Evolutionary conservation across 768 basidiomycete species (phyloP), one percentile per base, ranked within the genome.

Genomic region (Trametes maxima): DNA sequence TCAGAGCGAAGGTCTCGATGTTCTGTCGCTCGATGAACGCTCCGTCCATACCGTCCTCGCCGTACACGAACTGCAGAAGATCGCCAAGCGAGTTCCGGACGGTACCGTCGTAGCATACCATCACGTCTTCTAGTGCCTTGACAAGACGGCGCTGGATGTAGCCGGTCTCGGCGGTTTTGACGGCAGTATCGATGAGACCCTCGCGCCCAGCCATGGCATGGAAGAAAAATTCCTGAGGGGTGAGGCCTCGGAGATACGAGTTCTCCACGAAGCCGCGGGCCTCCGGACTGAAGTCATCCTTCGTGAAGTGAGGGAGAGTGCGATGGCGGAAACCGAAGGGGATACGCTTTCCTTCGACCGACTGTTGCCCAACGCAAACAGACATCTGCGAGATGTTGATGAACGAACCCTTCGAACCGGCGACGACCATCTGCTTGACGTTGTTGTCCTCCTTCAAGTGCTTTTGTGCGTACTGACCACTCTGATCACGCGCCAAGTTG

Each of bases 341-440:
- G 67, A 98, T 97, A 63, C 97, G 95, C 68, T 93, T 93, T 67
- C 97, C 97, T 76, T 98, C 97, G 54, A 99, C 96, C 68, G 88
- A 90, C 78, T 98, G 96, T 76, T 98, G 97, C 24, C 97, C 97
- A 43, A 99, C 97, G 80, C 95, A 95, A 58, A 95, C 95, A 17
- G 96, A 96, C 97, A 98, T 98, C 77, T 99, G 97, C 12, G 97
- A 98, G 70, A 99, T 98, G 76, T 99, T 99, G 83, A 98, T 99
- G 81, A 94, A 95, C 0, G 95, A 95, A 76, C 95, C 95, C 77
- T 99, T 98, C 13, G 97, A 97, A 24, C 97, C 97, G 11, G 97
- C 95, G 6, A 96, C 94, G 71, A 98, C 96, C 97, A 99, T 99
- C 84, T 98, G 97, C 82, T 98, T 99, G 79, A 98, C 95, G 69